These are phyloP conservation scores for Kockiozyma suomiensis DNA, from an alignment of 805 yeast species.

Conservation along the genomic window DNA sequence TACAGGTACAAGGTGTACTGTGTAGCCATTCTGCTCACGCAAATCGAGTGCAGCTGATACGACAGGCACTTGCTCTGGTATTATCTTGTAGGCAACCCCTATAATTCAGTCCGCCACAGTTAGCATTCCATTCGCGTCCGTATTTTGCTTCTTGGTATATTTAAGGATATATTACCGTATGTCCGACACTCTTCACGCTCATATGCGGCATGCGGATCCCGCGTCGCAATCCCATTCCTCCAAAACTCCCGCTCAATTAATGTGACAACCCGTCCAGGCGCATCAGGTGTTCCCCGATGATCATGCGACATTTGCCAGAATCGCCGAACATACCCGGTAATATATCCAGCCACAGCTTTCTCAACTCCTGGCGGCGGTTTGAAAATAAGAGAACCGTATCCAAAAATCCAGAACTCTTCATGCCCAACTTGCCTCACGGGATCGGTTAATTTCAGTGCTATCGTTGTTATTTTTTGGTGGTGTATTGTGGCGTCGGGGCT, in stretches of 20 bases:
- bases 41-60: slow-evolving; percentile 73
- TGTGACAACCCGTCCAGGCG: slow-evolving; percentile 91
- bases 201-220: slow-evolving; percentile 45
- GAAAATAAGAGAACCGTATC: slow-evolving; percentile 86
- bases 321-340: slow-evolving; percentile 74
- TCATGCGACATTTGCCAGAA: slow-evolving; percentile 89
- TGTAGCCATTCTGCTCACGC: slow-evolving; percentile 88
- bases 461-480: not conserved
- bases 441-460: slow-evolving; percentile 1
- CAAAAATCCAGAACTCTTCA: slow-evolving; percentile 65
- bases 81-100: slow-evolving; percentile 85
- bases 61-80: slow-evolving; percentile 59
- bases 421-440: slow-evolving; percentile 26
- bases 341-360: slow-evolving; percentile 67
- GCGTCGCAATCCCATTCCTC: slow-evolving; percentile 49
- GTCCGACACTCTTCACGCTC: slow-evolving; percentile 39
- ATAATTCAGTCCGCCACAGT: slow-evolving; percentile 44
- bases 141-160: too few species aligned
- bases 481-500: not conserved
- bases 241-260: slow-evolving; percentile 59
- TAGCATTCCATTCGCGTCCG: too few species aligned
- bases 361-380: slow-evolving; percentile 82
- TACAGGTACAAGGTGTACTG: slow-evolving; percentile 67
- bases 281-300: slow-evolving; percentile 83
- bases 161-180: slow-evolving; percentile 16